Conservation (phyloP, 306 rosid genomes). For the Argentina anserina region DNA sequence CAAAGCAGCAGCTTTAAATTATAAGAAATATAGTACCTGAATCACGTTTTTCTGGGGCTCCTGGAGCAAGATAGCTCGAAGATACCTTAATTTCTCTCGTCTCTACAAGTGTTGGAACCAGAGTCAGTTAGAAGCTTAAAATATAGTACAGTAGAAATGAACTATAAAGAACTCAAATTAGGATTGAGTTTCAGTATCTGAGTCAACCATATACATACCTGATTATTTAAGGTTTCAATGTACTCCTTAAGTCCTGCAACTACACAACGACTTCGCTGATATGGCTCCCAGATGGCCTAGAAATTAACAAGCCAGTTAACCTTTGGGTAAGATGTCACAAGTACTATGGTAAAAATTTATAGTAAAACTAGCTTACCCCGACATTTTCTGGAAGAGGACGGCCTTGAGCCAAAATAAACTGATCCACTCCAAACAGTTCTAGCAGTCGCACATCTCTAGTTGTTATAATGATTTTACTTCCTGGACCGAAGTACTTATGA, state of each 20-base stretch:
- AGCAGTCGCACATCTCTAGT: background rate
- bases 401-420: constrained; percentile 18
- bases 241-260: constrained; percentile 15
- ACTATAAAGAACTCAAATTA: background rate
- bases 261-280: background rate
- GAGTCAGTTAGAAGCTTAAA: background rate
- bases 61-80: background rate
- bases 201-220: background rate
- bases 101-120: background rate
- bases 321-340: background rate
- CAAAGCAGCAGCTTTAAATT: background rate
- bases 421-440: constrained; percentile 16
- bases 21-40: background rate
- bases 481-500: constrained; percentile 7
- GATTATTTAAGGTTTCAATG: background rate
- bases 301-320: background rate
- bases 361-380: background rate
- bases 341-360: background rate
- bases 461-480: constrained; percentile 27
- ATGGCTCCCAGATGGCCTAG: constrained; percentile 19
- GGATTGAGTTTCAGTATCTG: background rate
- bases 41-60: background rate
- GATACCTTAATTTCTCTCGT: background rate
- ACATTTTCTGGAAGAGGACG: constrained; percentile 12
- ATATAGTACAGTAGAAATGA: too few relatives aligned